Evolutionary conservation across 257 asterid species (phyloP).

Genomic region (Paulownia fortunei): DNA sequence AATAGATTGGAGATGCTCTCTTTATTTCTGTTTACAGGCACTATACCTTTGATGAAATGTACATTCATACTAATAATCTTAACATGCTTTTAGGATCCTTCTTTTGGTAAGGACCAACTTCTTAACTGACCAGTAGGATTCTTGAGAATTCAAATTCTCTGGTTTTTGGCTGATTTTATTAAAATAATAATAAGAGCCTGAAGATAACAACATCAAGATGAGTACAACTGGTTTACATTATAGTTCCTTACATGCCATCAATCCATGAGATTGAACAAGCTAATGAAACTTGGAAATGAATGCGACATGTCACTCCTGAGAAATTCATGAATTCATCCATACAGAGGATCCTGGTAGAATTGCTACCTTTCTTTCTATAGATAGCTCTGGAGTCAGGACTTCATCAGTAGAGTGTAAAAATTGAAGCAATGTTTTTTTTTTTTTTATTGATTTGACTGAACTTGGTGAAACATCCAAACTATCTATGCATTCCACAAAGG

Average conservation of each 20-base stretch:
- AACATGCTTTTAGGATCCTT: conserved; percentile 11
- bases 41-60: neutral
- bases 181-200: neutral
- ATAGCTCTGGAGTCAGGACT: neutral
- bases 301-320: neutral
- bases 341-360: neutral
- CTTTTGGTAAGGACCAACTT: neutral
- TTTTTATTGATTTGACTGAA: neutral
- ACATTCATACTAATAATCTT: neutral
- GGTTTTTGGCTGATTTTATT: neutral
- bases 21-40: conserved; percentile 3
- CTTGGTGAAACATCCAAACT: neutral
- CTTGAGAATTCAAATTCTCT: neutral
- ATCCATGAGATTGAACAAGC: neutral
- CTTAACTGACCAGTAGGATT: conserved; percentile 7
- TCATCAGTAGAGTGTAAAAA: neutral
- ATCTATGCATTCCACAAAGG: neutral
- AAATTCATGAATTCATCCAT: neutral
- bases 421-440: neutral
- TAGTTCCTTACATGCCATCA: neutral
- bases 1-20: neutral
- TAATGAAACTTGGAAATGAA: conserved; percentile 2
- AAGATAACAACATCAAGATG: neutral
- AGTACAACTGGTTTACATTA: conserved; percentile 7
- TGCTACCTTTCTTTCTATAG: too few species aligned